Evolutionary conservation across 148 eudicot species (phyloP).

Genomic region (Spergularia bocconei): DNA sequence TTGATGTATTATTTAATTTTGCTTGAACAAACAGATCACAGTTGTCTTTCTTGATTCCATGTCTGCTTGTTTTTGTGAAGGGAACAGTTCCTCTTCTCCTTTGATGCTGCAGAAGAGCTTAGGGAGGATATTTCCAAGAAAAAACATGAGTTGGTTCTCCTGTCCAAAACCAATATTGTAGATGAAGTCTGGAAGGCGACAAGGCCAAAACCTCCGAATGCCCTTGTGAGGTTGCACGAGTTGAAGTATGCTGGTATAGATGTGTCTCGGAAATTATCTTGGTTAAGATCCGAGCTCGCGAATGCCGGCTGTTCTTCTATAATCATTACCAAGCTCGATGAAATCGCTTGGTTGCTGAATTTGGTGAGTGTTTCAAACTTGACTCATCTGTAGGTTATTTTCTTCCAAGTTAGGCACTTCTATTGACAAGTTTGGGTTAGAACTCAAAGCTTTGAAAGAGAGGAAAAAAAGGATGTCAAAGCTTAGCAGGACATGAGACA

Average conservation of each 20-base stretch:
- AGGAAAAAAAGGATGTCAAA: neutral
- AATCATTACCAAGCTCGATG: conserved; percentile 87
- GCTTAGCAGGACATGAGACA: neutral
- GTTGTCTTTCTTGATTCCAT: conserved; percentile 41
- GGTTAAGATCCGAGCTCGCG: conserved; percentile 67
- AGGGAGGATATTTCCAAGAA: conserved; percentile 65
- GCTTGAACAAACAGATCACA: neutral
- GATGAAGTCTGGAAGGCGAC: conserved; percentile 84
- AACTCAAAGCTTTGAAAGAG: too few species aligned
- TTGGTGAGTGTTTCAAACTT: conserved; percentile 46
- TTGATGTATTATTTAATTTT: neutral
- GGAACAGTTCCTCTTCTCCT: conserved; percentile 96
- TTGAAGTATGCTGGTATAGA: conserved; percentile 89
- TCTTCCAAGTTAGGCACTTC: neutral
- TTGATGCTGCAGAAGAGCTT: conserved; percentile 88
- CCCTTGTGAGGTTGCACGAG: conserved; percentile 69
- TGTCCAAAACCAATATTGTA: conserved; percentile 71
- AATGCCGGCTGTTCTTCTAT: conserved; percentile 71
- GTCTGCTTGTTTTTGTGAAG: conserved; percentile 68
- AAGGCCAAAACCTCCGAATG: conserved; percentile 78
- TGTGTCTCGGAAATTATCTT: conserved; percentile 64
- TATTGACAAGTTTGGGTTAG: neutral
- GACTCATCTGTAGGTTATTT: conserved; percentile 1
- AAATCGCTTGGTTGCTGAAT: conserved; percentile 92
- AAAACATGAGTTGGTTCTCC: conserved; percentile 78